A percentile compares a stretch with the other conserved stretches of the same genome.
Conservation (phyloP, 371 early-diverging fungal genomes). For the Chytridiales sp. region DNA sequence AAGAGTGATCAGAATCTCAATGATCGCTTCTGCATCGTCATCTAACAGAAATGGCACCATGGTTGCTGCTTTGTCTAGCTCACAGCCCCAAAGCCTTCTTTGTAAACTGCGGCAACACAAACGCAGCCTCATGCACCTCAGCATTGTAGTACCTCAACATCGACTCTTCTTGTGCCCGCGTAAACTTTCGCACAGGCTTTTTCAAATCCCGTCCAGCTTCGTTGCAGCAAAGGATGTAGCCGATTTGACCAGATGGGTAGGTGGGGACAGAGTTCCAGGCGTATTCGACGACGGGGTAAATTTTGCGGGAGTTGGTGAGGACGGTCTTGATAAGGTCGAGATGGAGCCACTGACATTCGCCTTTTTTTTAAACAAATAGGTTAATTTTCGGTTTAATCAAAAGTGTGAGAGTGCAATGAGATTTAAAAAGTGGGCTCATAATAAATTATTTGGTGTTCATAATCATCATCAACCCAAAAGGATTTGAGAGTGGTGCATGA, state of each 20-base stretch:
- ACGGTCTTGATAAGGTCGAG: conserved; percentile 85
- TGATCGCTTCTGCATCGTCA: too few relatives aligned
- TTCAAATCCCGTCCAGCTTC: conserved; percentile 66
- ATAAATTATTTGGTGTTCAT: conserved; percentile 25
- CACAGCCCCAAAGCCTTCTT: conserved; percentile 38
- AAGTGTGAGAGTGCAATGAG: background rate
- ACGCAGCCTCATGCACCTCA: conserved; percentile 90
- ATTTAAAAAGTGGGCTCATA: conserved; percentile 12
- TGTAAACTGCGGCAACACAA: conserved; percentile 90
- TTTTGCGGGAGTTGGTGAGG: conserved; percentile 67
- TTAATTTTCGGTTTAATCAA: background rate
- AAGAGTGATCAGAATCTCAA: too few relatives aligned
- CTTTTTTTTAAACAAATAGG: conserved; percentile 29
- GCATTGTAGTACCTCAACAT: conserved; percentile 88
- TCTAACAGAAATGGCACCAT: too few relatives aligned
- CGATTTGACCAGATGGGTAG: conserved; percentile 96
- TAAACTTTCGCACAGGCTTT: conserved; percentile 77
- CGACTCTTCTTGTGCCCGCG: conserved; percentile 74
- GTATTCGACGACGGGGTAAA: conserved; percentile 89
- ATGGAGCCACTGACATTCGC: conserved; percentile 98
- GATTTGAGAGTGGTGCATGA: conserved; percentile 48
- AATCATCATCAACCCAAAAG: conserved; percentile 26
- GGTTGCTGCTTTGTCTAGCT: too few relatives aligned
- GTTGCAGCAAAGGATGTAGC: conserved; percentile 89
- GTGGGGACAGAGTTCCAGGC: conserved; percentile 94